Conservation (phyloP, 1,284 basidiomycete species). For the Boletus semigastroideus region DNA sequence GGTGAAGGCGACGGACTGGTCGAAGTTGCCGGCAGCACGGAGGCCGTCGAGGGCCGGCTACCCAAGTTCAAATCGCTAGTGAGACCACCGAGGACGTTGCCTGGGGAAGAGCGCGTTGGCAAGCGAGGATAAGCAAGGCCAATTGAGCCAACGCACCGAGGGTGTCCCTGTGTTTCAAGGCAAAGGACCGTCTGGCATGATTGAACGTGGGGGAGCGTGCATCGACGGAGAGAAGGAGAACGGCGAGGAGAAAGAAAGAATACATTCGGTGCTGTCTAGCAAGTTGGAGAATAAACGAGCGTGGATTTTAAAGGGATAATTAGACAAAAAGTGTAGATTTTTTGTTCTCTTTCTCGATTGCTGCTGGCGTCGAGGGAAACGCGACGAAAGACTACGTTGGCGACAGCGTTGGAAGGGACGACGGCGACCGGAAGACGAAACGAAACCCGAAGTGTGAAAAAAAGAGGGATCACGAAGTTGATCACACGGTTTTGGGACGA, state of each 20-base stretch:
- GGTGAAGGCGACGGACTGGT: not conserved
- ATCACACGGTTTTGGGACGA: too few species aligned
- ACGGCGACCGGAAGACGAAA: too few species aligned
- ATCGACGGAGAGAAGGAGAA: conserved; percentile 25
- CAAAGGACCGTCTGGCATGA: conserved; percentile 43
- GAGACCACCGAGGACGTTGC: not conserved
- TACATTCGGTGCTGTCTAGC: conserved; percentile 24
- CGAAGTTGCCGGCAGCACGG: not conserved
- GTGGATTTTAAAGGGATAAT: conserved; percentile 6
- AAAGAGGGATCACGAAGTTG: too few species aligned
- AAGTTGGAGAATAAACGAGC: conserved; percentile 21
- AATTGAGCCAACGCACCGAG: conserved; percentile 15
- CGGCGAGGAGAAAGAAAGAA: conserved; percentile 27
- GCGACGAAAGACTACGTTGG: conserved; percentile 1
- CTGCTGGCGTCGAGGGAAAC: conserved; percentile 2
- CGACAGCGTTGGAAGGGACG: conserved; percentile 4
- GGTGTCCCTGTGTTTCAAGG: conserved; percentile 29
- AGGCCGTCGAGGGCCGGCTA: not conserved
- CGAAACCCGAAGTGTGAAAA: too few species aligned
- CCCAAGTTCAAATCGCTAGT: not conserved
- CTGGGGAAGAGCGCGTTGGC: not conserved
- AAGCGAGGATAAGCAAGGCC: not conserved
- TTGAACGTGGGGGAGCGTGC: conserved; percentile 39
- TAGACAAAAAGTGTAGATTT: not conserved
- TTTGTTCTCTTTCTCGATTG: not conserved